Conservation (phyloP, 176 grass and related monocot species). For the Avena atlantica region DNA sequence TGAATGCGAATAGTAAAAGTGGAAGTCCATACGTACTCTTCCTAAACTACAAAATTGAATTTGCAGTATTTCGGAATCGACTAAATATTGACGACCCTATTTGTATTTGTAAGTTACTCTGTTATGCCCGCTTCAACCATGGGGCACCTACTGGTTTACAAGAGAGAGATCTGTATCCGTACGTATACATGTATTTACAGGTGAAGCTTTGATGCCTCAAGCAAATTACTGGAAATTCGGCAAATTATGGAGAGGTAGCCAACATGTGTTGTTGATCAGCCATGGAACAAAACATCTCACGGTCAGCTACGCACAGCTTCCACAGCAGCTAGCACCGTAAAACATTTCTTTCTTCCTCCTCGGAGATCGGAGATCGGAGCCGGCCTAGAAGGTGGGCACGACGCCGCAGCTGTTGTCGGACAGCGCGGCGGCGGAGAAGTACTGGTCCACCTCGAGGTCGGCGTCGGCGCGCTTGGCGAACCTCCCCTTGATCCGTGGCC, state of each 20-base stretch:
- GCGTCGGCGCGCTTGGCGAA: conserved; percentile 63
- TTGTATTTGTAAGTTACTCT: not conserved
- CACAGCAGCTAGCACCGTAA: not conserved
- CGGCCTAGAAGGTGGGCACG: conserved; percentile 57
- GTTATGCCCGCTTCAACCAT: not conserved
- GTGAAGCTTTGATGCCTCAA: conserved; percentile 4
- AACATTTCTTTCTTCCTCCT: not conserved
- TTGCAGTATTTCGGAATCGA: too few relatives aligned
- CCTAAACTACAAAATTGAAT: too few relatives aligned
- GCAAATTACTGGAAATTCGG: not conserved
- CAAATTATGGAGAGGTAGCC: conserved; percentile 20
- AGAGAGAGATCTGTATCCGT: not conserved
- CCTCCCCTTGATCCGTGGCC: conserved; percentile 70
- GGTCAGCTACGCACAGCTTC: not conserved
- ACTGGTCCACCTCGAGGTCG: conserved; percentile 49
- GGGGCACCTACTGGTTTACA: conserved; percentile 4
- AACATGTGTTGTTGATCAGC: conserved; percentile 7
- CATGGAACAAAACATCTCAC: not conserved
- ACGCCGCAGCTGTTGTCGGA: conserved; percentile 55
- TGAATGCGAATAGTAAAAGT: too few relatives aligned
- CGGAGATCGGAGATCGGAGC: not conserved
- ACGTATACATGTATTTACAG: conserved; percentile 25
- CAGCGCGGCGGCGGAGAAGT: conserved; percentile 32
- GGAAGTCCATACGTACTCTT: too few relatives aligned
- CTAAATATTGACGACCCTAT: too few relatives aligned